Conservation (phyloP, 805 yeast species). For the Schwanniomyces vanrijiae region DNA sequence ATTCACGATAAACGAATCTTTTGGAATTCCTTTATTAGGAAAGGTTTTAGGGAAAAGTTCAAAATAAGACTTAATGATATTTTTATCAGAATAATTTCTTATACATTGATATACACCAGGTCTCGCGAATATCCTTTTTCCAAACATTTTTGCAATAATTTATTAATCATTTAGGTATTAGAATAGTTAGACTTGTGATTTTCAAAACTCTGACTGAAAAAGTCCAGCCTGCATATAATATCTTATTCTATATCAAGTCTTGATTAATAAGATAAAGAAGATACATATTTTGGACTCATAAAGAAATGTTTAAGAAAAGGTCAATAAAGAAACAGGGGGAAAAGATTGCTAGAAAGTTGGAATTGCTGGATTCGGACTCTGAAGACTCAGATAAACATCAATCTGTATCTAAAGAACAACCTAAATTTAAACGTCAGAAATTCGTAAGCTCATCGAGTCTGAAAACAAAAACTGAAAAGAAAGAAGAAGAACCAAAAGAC, state of each 20-base stretch:
- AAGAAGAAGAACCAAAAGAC: neutral
- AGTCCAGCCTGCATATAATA: slow-evolving; percentile 1
- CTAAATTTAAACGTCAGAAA: slow-evolving; percentile 7
- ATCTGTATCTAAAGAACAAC: neutral
- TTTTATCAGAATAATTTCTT: neutral
- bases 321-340: slow-evolving; percentile 12
- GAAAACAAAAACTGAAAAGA: neutral
- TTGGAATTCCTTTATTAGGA: slow-evolving; percentile 63
- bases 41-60: slow-evolving; percentile 74
- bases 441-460: neutral
- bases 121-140: neutral
- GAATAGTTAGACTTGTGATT: neutral
- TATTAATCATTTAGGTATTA: neutral
- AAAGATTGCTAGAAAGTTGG: slow-evolving; percentile 3
- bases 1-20: slow-evolving; percentile 59
- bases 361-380: slow-evolving; percentile 3
- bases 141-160: neutral
- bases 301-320: slow-evolving; percentile 25
- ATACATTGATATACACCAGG: neutral
- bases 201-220: too few relatives aligned
- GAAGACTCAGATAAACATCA: neutral
- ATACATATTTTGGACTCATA: neutral
- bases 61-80: slow-evolving; percentile 41
- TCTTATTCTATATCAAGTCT: neutral
- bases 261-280: neutral